Base-by-base conservation (phyloP, 208 protist species). In the Leishmania gerbilli region DNA sequence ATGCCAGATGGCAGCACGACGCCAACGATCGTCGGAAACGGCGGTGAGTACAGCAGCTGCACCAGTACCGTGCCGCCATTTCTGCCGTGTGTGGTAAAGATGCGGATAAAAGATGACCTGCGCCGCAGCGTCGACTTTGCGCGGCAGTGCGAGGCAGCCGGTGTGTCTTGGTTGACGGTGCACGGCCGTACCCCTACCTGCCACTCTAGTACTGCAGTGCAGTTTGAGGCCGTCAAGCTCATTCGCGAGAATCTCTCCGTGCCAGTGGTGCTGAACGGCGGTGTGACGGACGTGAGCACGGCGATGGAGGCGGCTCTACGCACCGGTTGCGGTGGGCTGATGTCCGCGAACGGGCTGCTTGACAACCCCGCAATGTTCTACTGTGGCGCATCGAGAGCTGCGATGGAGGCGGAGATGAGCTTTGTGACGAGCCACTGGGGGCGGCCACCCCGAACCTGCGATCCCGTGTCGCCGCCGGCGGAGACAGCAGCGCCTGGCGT, bases 241-340 rank as follows among this genome's bases (percentile, higher is more conserved):
- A 79, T 99, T 11, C 79, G 87, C 3, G 93, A 98, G 80, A 71
- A 79, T 24, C 65, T 98, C 13, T 51, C 74, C 2, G 84, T 98
- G 34, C 96, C 96, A 3, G 87, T 97, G 47, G 89, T 98, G 15
- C 85, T 88, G 37, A 98, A 98, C 83, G 96, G 96, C 8, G 91
- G 91, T 15, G 85, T 98, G 21, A 84, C 34, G 13, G 80, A 87
- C n/a, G 89, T 90, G 15, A 79, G 82, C 51, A 89, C 87, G 5
- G 93, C 95, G 49, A 51, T 95, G 42, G 62, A 85, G 45, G 80
- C 88, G 45, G 87, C 87, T 17, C 68, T 96, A 19, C 53, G 79
- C 27, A 93, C 90, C 47, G 88, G 89, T 17, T 89, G 86, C 19
- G 92, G 96, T 31, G 88, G 88, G 19, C 86, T 98, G 7, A 98